phyloP scores from a whole-genome alignment of 371 early-diverging fungal species.

The Mortierella sp. region DNA sequence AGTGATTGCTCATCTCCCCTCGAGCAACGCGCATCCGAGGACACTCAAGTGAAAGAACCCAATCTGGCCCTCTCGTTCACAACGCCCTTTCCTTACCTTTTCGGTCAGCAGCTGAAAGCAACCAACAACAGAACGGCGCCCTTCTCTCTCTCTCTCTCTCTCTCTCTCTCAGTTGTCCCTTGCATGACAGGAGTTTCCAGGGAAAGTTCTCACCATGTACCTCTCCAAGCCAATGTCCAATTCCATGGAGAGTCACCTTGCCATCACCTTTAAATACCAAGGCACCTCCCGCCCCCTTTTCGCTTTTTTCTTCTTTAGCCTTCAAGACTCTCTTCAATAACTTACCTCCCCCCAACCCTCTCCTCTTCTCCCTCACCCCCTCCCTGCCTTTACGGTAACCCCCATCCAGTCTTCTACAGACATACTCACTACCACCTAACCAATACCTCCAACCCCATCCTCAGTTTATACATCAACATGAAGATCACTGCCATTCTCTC shows the following conservation, averaged over 20 bases:
- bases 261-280: conserved; percentile 8
- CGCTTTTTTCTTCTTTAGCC: conserved; percentile 21
- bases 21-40: conserved; percentile 9
- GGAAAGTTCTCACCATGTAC: conserved; percentile 2
- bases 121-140: not conserved
- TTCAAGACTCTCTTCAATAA: conserved; percentile 19
- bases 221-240: not conserved
- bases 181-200: conserved; percentile 1
- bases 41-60: not conserved
- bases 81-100: conserved; percentile 8
- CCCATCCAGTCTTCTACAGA: conserved; percentile 39
- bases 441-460: not conserved
- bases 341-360: conserved; percentile 5
- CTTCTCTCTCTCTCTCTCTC: no score
- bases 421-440: conserved; percentile 2
- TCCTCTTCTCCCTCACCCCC: conserved; percentile 17
- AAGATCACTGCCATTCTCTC: conserved; percentile 49
- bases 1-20: not conserved
- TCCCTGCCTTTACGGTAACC: conserved; percentile 24
- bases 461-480: conserved; percentile 21
- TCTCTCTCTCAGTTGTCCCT: not conserved
- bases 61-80: not conserved
- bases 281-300: not conserved
- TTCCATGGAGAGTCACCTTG: not conserved
- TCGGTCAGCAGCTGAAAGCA: not conserved